A percentile compares a stretch with the other conserved stretches of the same genome.
Evolutionary conservation across 345 rosid genomes (phyloP).

Genomic region (Clarkia xantiana): DNA sequence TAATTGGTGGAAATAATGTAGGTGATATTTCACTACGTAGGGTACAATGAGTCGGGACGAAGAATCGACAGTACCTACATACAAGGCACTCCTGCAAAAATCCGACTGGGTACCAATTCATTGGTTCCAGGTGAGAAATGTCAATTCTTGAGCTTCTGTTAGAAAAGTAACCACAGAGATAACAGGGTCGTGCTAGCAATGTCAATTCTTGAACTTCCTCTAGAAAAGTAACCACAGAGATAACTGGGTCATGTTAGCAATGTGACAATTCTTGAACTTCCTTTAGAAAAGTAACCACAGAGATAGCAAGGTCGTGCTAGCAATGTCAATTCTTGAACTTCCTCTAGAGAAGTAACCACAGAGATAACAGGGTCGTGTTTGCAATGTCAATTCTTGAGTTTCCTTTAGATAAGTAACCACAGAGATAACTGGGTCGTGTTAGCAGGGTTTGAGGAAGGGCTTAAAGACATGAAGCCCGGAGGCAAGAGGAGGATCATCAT

Average conservation of each 20-base stretch:
- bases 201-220: too few species aligned
- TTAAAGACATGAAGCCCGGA: conserved; percentile 81
- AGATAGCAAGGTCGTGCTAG: too few species aligned
- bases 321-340: too few species aligned
- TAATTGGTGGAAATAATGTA: conserved; percentile 10
- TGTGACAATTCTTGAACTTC: too few species aligned
- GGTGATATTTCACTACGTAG: conserved; percentile 77
- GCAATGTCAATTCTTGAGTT: too few species aligned
- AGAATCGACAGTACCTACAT: conserved; percentile 84
- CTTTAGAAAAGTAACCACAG: too few species aligned
- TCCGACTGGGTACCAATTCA: conserved; percentile 79
- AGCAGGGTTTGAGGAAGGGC: conserved; percentile 89
- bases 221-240: too few species aligned
- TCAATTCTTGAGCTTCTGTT: background rate
- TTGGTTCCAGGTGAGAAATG: conserved; percentile 63
- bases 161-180: background rate
- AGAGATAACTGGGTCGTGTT: too few species aligned
- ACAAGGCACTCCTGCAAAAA: conserved; percentile 77
- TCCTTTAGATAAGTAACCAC: too few species aligned
- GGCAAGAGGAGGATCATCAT: conserved; percentile 86
- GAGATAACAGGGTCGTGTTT: too few species aligned
- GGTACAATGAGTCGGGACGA: conserved; percentile 86
- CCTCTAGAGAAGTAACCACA: too few species aligned
- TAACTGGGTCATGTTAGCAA: conserved; percentile 10
- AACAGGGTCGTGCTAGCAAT: too few species aligned